A percentile compares a stretch with the other conserved stretches of the same genome.
Conservation (phyloP, 352 stramenopile genomes). For the Globisporangium spinosum region DNA sequence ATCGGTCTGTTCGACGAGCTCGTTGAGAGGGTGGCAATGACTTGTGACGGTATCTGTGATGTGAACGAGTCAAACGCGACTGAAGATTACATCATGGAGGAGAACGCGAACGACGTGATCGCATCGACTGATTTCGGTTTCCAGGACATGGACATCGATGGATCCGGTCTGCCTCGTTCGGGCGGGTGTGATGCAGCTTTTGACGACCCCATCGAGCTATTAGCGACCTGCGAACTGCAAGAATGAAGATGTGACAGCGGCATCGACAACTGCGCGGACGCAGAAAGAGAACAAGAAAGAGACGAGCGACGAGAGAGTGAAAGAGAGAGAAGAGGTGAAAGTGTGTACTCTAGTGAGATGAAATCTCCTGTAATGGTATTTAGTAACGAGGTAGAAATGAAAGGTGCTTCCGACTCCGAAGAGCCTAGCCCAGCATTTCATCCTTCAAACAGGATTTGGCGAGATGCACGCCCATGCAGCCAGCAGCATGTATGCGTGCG, state of each 20-base stretch:
- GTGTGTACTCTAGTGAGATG: conserved; percentile 30
- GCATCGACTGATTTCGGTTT: conserved; percentile 21
- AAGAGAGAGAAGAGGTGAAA: conserved; percentile 2
- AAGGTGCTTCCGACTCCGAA: conserved; percentile 3
- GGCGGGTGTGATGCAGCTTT: conserved; percentile 24
- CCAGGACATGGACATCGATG: conserved; percentile 15
- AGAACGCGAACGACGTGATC: conserved; percentile 22
- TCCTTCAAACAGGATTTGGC: conserved; percentile 11
- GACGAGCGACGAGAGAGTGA: not conserved
- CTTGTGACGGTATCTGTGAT: conserved; percentile 28
- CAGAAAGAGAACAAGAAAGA: no score
- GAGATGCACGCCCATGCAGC: not conserved
- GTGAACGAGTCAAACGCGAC: conserved; percentile 38
- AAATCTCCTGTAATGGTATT: conserved; percentile 26
- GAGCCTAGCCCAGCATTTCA: not conserved
- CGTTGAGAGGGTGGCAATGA: conserved; percentile 60
- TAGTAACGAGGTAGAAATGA: conserved; percentile 19
- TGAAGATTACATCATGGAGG: conserved; percentile 49
- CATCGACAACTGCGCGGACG: no score
- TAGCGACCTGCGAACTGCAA: conserved; percentile 31
- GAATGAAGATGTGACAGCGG: conserved; percentile 11
- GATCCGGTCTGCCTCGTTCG: not conserved
- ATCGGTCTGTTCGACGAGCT: conserved; percentile 75
- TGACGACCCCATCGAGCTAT: conserved; percentile 30
- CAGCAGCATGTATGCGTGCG: not conserved